Conservation (phyloP, 2,329 filamentous ascomycete species). For the Trematosphaeria pertusa region DNA sequence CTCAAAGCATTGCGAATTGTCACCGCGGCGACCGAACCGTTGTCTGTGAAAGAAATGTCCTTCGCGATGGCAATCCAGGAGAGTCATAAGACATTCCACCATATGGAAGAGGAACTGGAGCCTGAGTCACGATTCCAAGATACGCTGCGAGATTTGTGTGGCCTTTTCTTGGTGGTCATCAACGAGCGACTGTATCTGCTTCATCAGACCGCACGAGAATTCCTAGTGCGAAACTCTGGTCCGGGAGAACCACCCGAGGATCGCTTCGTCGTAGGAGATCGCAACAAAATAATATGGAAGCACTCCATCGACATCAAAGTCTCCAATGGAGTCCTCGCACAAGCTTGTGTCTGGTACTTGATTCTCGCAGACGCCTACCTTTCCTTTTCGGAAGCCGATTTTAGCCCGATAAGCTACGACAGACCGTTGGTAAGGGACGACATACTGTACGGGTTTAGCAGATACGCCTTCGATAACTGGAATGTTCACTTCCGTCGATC, state of each 20-base stretch:
- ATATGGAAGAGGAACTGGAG: conserved; percentile 3
- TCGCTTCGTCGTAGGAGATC: neutral
- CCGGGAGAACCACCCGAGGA: neutral
- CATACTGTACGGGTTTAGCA: neutral
- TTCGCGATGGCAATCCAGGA: conserved; percentile 16
- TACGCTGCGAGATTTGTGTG: conserved; percentile 8
- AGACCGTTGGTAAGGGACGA: no score
- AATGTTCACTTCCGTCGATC: neutral
- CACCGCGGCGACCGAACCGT: conserved; percentile 12
- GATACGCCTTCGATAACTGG: neutral
- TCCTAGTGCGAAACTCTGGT: conserved; percentile 3
- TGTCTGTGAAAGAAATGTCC: conserved; percentile 14
- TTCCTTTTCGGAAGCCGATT: neutral
- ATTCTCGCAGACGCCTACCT: neutral
- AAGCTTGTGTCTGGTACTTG: conserved; percentile 1
- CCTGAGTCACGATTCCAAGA: conserved; percentile 4
- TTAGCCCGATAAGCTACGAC: neutral
- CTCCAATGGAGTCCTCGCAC: conserved; percentile 1
- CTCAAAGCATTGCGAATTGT: conserved; percentile 21
- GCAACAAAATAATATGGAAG: conserved; percentile 3
- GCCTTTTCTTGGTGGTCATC: conserved; percentile 9
- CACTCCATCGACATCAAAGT: conserved; percentile 3
- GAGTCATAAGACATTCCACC: conserved; percentile 1
- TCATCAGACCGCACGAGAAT: conserved; percentile 16
- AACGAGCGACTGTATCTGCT: conserved; percentile 9